A percentile compares a stretch with the other conserved stretches of the same genome.
phyloP scores from a whole-genome alignment of 345 rosid species.

The Pseudoturritis turrita region DNA sequence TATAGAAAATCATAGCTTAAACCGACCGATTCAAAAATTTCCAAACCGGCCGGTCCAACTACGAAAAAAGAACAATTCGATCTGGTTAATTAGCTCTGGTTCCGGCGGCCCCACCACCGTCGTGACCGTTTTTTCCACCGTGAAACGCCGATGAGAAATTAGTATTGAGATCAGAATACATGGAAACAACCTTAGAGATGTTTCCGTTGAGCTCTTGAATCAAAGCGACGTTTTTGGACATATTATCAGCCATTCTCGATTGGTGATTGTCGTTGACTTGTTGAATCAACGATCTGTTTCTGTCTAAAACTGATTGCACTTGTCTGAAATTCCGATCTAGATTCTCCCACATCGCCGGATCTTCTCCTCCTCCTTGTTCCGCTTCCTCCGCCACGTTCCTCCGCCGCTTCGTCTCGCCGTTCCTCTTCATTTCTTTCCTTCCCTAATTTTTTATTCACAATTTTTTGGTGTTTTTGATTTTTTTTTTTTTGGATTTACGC shows the following conservation, averaged over 20 bases:
- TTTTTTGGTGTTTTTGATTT: background rate
- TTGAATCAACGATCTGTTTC: slow-evolving; percentile 75
- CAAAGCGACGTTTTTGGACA: slow-evolving; percentile 85
- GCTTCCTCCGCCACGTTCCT: slow-evolving; percentile 26
- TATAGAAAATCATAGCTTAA: background rate
- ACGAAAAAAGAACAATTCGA: slow-evolving; percentile 8
- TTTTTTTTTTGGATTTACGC: slow-evolving; percentile 1
- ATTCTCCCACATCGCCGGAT: slow-evolving; percentile 55
- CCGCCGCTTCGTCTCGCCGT: slow-evolving; percentile 31
- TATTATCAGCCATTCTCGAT: slow-evolving; percentile 64
- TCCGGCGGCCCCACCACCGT: slow-evolving; percentile 25
- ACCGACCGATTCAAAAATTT: slow-evolving; percentile 8
- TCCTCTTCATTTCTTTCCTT: slow-evolving; percentile 17
- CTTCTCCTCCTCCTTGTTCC: slow-evolving; percentile 34
- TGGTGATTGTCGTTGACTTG: slow-evolving; percentile 91
- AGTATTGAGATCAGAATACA: slow-evolving; percentile 60
- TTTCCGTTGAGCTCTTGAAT: slow-evolving; percentile 88
- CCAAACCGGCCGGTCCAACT: slow-evolving; percentile 26
- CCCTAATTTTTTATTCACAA: background rate
- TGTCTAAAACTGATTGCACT: slow-evolving; percentile 76
- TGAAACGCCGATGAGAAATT: slow-evolving; percentile 47
- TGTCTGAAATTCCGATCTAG: slow-evolving; percentile 50
- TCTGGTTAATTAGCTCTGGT: slow-evolving; percentile 25
- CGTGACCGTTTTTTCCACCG: slow-evolving; percentile 28
- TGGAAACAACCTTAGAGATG: slow-evolving; percentile 67